A percentile compares a stretch with the other conserved stretches of the same genome.
Conservation (phyloP, 2,329 filamentous ascomycete genomes). For the Colletotrichum karsti region DNA sequence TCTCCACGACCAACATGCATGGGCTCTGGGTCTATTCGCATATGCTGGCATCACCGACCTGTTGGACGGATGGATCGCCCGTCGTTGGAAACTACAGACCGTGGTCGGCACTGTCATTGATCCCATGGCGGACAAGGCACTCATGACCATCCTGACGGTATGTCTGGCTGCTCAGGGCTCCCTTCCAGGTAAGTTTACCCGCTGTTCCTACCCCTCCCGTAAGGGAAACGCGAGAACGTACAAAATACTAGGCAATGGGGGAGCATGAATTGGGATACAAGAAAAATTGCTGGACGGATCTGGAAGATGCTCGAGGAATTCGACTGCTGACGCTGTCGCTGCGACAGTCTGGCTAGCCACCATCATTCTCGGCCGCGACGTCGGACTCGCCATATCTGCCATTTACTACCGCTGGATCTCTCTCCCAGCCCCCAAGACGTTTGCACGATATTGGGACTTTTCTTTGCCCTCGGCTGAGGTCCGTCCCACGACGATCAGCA, state of each 20-base stretch:
- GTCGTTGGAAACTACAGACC: conserved; percentile 86
- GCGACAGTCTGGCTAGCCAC: conserved; percentile 81
- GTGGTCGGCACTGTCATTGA: conserved; percentile 95
- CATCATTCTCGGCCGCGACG: conserved; percentile 91
- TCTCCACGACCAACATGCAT: conserved; percentile 80
- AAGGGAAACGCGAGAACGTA: not conserved
- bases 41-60: conserved; percentile 94
- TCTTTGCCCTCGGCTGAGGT: conserved; percentile 88
- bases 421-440: conserved; percentile 91
- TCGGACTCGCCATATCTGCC: conserved; percentile 82
- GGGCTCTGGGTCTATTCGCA: conserved; percentile 85
- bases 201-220: not conserved
- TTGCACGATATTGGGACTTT: conserved; percentile 96
- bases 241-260: too few species aligned
- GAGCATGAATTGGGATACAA: too few species aligned
- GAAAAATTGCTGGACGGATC: too few species aligned
- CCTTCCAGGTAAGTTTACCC: conserved; percentile 71
- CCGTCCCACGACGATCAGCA: conserved; percentile 83
- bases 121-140: conserved; percentile 94
- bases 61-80: conserved; percentile 92
- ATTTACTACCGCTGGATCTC: conserved; percentile 98
- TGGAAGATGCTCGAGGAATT: not conserved
- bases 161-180: conserved; percentile 84
- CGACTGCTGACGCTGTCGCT: not conserved
- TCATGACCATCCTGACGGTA: conserved; percentile 94